Percentiles rank a stretch among this genome's conserved stretches.
Conservation (phyloP, 495 filamentous ascomycete species). For the Daldinia childiae region DNA sequence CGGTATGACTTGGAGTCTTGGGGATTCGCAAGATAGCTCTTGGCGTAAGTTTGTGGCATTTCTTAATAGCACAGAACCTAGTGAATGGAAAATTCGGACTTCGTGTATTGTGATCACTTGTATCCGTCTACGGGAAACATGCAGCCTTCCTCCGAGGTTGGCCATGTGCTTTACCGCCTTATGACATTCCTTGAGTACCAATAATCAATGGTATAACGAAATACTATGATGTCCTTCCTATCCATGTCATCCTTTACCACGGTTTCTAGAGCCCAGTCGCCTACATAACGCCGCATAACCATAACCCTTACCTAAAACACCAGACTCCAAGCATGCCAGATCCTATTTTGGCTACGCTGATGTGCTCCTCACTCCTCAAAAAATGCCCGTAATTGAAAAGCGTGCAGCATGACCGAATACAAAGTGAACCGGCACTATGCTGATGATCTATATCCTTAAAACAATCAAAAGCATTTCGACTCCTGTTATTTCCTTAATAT, state of each 20-base stretch:
- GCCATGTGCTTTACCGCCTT: neutral
- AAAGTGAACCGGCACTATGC: neutral
- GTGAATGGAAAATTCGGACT: neutral
- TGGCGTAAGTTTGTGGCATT: neutral
- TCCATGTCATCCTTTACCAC: neutral
- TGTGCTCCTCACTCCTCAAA: neutral
- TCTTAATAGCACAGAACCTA: neutral
- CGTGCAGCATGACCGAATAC: neutral
- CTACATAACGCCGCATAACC: neutral
- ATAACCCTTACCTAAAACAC: neutral
- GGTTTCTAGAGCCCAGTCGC: neutral
- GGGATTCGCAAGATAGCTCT: neutral
- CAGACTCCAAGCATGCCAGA: neutral
- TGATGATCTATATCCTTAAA: constrained; percentile 8
- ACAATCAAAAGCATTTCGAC: constrained; percentile 3
- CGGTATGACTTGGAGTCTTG: neutral
- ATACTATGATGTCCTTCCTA: neutral
- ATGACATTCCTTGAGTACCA: neutral
- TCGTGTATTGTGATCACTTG: no score
- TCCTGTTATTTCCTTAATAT: constrained; percentile 11
- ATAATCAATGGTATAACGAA: neutral
- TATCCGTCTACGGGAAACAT: neutral
- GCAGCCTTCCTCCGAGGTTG: neutral
- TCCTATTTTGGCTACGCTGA: neutral
- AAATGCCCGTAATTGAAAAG: neutral